phyloP scores from a whole-genome alignment of 2,329 filamentous ascomycete species.

The Dothideomycetes sp. region DNA sequence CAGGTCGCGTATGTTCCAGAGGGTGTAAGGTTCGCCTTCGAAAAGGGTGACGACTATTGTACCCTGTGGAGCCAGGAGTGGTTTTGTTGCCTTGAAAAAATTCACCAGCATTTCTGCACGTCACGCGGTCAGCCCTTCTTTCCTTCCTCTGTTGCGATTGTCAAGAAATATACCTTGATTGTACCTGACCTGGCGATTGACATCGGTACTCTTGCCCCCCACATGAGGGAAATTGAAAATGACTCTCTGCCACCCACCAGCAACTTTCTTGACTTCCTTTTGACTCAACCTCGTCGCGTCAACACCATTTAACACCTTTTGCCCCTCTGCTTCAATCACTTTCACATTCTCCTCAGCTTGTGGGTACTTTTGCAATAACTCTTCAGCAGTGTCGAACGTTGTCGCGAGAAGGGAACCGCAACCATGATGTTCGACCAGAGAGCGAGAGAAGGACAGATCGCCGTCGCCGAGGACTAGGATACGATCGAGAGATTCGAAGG shows the following conservation, averaged over 20 bases:
- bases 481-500: constrained; percentile 55
- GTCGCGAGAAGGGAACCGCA: constrained; percentile 62
- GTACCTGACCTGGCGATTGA: constrained; percentile 85
- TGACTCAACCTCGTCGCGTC: constrained; percentile 55
- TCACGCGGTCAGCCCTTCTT: too few species aligned
- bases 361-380: constrained; percentile 58
- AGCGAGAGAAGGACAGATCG: constrained; percentile 68
- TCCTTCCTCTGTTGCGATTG: too few species aligned
- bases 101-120: constrained; percentile 53
- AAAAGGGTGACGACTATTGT: constrained; percentile 76
- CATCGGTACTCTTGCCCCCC: constrained; percentile 82
- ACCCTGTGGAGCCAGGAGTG: constrained; percentile 47
- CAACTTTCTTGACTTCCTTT: constrained; percentile 36
- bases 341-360: constrained; percentile 53
- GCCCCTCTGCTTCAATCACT: constrained; percentile 40
- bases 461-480: constrained; percentile 72
- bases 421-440: constrained; percentile 55
- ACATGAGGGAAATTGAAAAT: constrained; percentile 98
- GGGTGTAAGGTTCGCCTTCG: constrained; percentile 84
- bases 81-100: constrained; percentile 52
- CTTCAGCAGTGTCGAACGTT: constrained; percentile 51
- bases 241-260: constrained; percentile 58
- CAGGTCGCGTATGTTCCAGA: constrained; percentile 90
- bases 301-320: constrained; percentile 49
- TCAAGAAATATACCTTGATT: constrained; percentile 53